phyloP scores from a whole-genome alignment of 257 asterid species.

The Buddleja alternifolia region DNA sequence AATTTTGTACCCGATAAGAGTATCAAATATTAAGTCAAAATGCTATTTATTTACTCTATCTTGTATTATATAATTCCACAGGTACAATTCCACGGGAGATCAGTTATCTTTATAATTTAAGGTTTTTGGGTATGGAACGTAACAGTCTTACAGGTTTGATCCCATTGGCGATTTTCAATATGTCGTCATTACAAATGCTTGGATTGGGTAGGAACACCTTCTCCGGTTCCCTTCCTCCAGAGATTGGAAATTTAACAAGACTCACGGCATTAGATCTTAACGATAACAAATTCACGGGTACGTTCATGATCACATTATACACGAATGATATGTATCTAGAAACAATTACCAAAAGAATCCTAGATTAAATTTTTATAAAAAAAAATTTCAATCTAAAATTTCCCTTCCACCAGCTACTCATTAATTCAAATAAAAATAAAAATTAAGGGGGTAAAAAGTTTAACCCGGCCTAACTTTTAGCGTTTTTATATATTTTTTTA shows the following conservation, averaged over 20 bases:
- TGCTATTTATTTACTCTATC: too few species aligned
- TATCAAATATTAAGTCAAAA: not conserved
- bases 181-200: slow-evolving; percentile 28
- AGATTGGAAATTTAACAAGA: slow-evolving; percentile 36
- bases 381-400: too few species aligned
- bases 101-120: not conserved
- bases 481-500: too few species aligned
- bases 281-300: slow-evolving; percentile 7
- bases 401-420: too few species aligned
- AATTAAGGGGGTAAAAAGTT: too few species aligned
- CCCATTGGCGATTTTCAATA: slow-evolving; percentile 30
- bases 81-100: slow-evolving; percentile 30
- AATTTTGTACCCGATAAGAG: too few species aligned
- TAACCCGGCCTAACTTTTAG: too few species aligned
- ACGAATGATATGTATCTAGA: too few species aligned
- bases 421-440: too few species aligned
- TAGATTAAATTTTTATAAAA: too few species aligned
- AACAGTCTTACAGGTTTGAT: slow-evolving; percentile 32
- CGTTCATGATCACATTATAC: not conserved
- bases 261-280: slow-evolving; percentile 9
- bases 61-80: not conserved
- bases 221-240: slow-evolving; percentile 30
- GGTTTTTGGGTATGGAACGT: slow-evolving; percentile 14
- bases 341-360: too few species aligned
- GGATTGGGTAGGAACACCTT: slow-evolving; percentile 20